Conservation (phyloP, 2,329 filamentous ascomycete species). For the Xylariaceae sp. region DNA sequence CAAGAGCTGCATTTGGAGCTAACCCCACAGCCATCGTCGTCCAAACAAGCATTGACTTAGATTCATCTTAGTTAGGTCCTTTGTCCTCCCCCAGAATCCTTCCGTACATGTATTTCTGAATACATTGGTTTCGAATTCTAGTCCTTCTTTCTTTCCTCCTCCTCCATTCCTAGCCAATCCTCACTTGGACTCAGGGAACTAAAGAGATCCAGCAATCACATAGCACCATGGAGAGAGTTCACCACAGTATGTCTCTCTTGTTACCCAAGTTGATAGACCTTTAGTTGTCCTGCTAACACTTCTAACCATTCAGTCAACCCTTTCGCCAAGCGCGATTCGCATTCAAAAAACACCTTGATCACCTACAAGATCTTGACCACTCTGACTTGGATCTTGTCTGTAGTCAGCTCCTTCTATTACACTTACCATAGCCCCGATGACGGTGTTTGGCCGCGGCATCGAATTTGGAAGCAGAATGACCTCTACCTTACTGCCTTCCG, state of each 20-base stretch:
- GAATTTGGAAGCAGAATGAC: constrained; percentile 72
- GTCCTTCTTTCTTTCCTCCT: background rate
- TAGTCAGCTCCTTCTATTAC: constrained; percentile 73
- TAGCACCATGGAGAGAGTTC: constrained; percentile 28
- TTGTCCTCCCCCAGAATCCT: background rate
- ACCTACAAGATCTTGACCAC: constrained; percentile 74
- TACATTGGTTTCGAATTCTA: background rate
- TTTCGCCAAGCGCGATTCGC: constrained; percentile 66
- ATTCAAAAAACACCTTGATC: constrained; percentile 57
- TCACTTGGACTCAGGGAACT: too few relatives aligned
- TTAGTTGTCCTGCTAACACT: constrained; percentile 5
- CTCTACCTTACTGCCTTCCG: constrained; percentile 68
- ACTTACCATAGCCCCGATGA: constrained; percentile 61
- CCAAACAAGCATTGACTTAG: constrained; percentile 1
- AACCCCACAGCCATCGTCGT: constrained; percentile 9
- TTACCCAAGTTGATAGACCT: background rate
- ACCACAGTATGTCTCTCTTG: constrained; percentile 23
- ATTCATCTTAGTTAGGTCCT: background rate
- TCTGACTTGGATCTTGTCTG: constrained; percentile 69
- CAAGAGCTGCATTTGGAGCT: constrained; percentile 1
- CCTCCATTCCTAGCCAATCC: background rate
- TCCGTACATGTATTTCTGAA: background rate
- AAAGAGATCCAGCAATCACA: background rate
- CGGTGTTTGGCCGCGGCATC: constrained; percentile 53
- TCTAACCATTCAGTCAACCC: constrained; percentile 59